Evolutionary conservation across 2,329 filamentous ascomycete species (phyloP).

Genomic region (Anthostomella pinea): DNA sequence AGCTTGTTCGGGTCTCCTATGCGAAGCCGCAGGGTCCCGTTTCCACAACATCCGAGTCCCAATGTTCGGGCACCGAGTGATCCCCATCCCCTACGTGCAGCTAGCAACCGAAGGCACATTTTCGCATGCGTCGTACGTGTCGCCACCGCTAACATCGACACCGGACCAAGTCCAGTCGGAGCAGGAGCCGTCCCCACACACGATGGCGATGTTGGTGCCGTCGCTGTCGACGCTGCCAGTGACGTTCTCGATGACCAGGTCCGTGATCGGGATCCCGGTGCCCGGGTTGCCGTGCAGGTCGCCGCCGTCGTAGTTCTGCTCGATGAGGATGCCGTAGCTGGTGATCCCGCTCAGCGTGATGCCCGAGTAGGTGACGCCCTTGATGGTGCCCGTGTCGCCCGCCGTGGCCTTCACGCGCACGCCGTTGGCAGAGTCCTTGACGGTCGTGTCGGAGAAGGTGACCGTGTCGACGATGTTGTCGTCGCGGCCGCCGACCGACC

Average conservation of each 20-base stretch:
- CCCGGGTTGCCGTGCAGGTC: conserved; percentile 39
- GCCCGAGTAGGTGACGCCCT: conserved; percentile 49
- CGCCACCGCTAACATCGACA: conserved; percentile 36
- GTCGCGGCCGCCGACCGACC: conserved; percentile 53
- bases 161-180: conserved; percentile 33
- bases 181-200: conserved; percentile 36
- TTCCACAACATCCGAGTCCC: too few species aligned
- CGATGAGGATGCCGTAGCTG: conserved; percentile 54
- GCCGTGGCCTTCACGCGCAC: conserved; percentile 57
- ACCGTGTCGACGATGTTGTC: conserved; percentile 55
- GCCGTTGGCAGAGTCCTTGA: conserved; percentile 53
- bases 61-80: too few species aligned
- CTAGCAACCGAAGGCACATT: conserved; percentile 35
- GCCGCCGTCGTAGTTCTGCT: conserved; percentile 55
- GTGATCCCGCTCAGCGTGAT: conserved; percentile 50
- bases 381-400: conserved; percentile 49
- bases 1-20: too few species aligned
- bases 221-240: conserved; percentile 33
- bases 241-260: conserved; percentile 38
- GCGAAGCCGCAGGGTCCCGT: too few species aligned
- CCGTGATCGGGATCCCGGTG: conserved; percentile 43
- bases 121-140: conserved; percentile 56
- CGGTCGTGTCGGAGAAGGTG: conserved; percentile 45
- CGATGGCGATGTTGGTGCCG: conserved; percentile 33
- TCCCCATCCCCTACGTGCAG: too few species aligned